A percentile compares a stretch with the other conserved stretches of the same genome.
phyloP scores from a whole-genome alignment of 2,329 filamentous ascomycete genomes.

The Talaromyces sp. region DNA sequence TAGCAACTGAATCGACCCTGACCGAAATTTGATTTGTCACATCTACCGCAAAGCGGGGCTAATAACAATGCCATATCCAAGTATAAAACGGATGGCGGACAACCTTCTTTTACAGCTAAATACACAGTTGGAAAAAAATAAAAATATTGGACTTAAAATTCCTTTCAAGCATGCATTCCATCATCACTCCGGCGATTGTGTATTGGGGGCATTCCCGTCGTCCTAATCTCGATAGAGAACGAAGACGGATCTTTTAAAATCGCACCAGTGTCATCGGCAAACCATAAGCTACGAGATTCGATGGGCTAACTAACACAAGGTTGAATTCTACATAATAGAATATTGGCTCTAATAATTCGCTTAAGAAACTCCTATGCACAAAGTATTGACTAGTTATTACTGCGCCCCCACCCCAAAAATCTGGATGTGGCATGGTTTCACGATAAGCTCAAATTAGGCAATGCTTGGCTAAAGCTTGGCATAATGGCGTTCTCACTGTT shows the following conservation, averaged over 20 bases:
- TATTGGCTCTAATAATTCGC: too few relatives aligned
- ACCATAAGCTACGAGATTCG: too few relatives aligned
- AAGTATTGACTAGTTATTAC: too few relatives aligned
- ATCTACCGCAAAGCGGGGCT: neutral
- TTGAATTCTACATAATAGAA: too few relatives aligned
- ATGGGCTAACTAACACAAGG: too few relatives aligned
- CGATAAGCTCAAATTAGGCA: neutral
- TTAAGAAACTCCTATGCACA: slow-evolving; percentile 38
- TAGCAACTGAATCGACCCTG: neutral
- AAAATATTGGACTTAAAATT: neutral
- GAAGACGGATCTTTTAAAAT: slow-evolving; percentile 41
- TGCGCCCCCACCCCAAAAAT: neutral
- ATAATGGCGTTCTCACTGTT: neutral
- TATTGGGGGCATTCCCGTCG: slow-evolving; percentile 18
- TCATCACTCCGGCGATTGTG: slow-evolving; percentile 2
- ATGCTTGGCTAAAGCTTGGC: neutral
- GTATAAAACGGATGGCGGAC: neutral
- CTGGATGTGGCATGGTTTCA: neutral
- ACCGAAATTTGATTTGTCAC: neutral
- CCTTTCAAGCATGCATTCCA: neutral
- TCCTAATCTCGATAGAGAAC: slow-evolving; percentile 39
- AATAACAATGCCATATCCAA: neutral
- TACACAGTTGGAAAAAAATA: neutral
- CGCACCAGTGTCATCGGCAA: slow-evolving; percentile 42
- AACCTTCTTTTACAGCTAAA: neutral